phyloP scores from a whole-genome alignment of 1,284 basidiomycete genomes.

The Apiotrichum siamense region DNA sequence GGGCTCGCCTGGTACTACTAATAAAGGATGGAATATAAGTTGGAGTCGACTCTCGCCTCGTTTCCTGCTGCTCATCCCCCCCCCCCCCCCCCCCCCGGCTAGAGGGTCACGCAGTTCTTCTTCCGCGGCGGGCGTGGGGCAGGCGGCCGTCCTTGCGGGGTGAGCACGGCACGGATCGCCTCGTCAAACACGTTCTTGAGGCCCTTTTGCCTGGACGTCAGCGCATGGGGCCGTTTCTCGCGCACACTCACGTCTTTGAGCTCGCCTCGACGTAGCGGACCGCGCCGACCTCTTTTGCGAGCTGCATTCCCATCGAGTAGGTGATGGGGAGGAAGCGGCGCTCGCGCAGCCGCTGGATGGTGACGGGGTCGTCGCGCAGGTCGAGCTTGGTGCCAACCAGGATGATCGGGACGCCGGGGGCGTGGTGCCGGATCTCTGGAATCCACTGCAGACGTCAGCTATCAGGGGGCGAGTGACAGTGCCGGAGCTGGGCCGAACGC shows the following conservation, averaged over 20 bases:
- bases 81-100: not conserved
- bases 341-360: slow-evolving; percentile 86
- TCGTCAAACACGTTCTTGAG: slow-evolving; percentile 83
- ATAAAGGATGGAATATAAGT: no score
- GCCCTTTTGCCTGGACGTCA: slow-evolving; percentile 29
- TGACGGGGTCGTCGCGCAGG: slow-evolving; percentile 86
- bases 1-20: no score
- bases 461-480: no score
- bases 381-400: slow-evolving; percentile 78
- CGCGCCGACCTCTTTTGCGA: slow-evolving; percentile 82
- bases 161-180: slow-evolving; percentile 66
- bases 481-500: no score
- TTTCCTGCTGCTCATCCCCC: no score
- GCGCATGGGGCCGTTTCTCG: not conserved
- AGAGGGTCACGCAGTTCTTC: slow-evolving; percentile 46
- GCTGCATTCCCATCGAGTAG: slow-evolving; percentile 38
- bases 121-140: slow-evolving; percentile 15
- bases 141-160: slow-evolving; percentile 37
- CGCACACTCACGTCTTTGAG: slow-evolving; percentile 60
- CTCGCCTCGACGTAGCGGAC: slow-evolving; percentile 97
- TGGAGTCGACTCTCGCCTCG: no score
- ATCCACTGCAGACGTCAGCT: slow-evolving; percentile 63
- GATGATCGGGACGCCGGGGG: slow-evolving; percentile 35
- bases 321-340: slow-evolving; percentile 92
- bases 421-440: slow-evolving; percentile 90